Conservation (phyloP, 2,329 filamentous ascomycete genomes). For the Phaeosphaeria sp. region DNA sequence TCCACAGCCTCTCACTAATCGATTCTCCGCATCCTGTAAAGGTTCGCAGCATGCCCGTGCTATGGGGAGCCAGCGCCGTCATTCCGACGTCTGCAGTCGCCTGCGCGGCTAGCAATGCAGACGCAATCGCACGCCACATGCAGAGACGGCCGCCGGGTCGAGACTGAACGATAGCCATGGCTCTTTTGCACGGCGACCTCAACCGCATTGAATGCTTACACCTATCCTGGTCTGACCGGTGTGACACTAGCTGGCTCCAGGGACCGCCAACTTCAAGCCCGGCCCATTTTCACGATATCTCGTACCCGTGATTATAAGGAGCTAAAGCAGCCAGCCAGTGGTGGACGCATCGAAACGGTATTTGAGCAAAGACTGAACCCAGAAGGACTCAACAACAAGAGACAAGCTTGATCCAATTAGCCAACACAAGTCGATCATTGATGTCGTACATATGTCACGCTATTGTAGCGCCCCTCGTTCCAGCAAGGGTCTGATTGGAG, state of each 20-base stretch:
- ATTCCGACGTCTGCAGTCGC: background rate
- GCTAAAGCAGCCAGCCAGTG: background rate
- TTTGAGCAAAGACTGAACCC: background rate
- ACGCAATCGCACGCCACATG: constrained; percentile 18
- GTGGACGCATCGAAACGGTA: background rate
- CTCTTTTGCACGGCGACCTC: background rate
- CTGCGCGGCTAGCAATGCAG: background rate
- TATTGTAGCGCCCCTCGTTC: constrained; percentile 17
- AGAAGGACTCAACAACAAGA: background rate
- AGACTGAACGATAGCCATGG: background rate
- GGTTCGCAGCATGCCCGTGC: background rate
- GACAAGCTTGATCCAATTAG: constrained; percentile 16
- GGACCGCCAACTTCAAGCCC: background rate
- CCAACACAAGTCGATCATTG: constrained; percentile 21
- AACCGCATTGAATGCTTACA: constrained; percentile 9
- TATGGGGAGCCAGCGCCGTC: background rate
- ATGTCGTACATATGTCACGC: constrained; percentile 35
- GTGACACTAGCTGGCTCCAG: background rate
- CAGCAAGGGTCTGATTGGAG: constrained; percentile 18
- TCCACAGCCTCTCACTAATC: background rate
- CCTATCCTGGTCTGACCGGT: constrained; percentile 3
- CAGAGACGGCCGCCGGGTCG: constrained; percentile 14
- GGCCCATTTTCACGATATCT: background rate
- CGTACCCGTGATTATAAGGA: background rate
- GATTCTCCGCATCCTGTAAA: background rate